These are phyloP conservation scores for Cryptococcus sp. DNA, from an alignment of 1,284 basidiomycete species.

Conservation along the genomic window DNA sequence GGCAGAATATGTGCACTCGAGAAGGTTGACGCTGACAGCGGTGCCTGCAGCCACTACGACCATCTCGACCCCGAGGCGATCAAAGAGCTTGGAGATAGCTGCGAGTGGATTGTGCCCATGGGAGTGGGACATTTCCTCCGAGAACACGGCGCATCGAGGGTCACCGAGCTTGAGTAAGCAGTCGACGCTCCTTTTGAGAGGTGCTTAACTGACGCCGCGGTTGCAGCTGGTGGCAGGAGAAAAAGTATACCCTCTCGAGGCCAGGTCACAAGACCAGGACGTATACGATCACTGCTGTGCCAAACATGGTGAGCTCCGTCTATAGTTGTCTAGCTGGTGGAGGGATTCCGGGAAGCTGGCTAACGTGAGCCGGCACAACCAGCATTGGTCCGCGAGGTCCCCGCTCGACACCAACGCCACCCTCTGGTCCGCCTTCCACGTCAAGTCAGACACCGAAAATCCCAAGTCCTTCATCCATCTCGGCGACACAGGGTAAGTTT, in stretches of 20 bases:
- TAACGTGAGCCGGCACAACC: slow-evolving; percentile 4
- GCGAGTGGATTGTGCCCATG: slow-evolving; percentile 45
- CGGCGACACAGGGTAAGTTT: slow-evolving; percentile 46
- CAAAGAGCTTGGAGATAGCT: slow-evolving; percentile 44
- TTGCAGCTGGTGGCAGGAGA: slow-evolving; percentile 47
- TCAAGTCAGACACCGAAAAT: slow-evolving; percentile 35
- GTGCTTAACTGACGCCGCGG: background rate
- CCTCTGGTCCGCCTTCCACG: slow-evolving; percentile 51
- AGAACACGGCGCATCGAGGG: slow-evolving; percentile 39
- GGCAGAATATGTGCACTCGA: background rate
- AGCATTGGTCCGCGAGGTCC: slow-evolving; percentile 54
- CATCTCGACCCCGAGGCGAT: slow-evolving; percentile 47
- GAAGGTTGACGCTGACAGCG: background rate
- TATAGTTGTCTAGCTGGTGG: background rate
- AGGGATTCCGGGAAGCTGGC: background rate
- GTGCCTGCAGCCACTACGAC: slow-evolving; percentile 41
- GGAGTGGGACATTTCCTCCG: slow-evolving; percentile 43
- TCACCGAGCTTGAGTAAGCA: slow-evolving; percentile 47
- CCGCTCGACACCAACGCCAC: slow-evolving; percentile 53
- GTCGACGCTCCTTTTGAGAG: no score
- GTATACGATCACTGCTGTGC: slow-evolving; percentile 44
- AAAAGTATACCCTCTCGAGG: slow-evolving; percentile 26
- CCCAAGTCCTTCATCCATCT: slow-evolving; percentile 51
- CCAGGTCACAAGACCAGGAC: slow-evolving; percentile 26
- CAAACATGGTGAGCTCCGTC: slow-evolving; percentile 36